Percentiles rank a stretch among this genome's conserved stretches.
Conservation (phyloP, 169 alveolate species). For the Plasmodium knowlesi region DNA sequence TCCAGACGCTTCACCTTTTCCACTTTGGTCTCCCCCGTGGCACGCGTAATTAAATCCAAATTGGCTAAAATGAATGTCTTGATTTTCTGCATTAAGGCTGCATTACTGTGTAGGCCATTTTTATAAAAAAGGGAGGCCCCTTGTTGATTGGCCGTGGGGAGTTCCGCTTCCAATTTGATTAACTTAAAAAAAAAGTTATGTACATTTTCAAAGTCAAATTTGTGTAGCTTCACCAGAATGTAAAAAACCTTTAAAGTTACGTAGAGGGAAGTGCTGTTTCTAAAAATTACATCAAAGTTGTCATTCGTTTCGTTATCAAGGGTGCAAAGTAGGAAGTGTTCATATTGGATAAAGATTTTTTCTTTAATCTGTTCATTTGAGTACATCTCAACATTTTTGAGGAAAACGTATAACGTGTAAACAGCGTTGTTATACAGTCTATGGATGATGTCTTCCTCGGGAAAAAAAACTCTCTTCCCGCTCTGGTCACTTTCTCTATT, state of each 20-base stretch:
- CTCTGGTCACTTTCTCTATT: neutral
- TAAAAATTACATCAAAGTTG: constrained; percentile 38
- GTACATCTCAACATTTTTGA: constrained; percentile 44
- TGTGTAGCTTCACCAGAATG: constrained; percentile 24
- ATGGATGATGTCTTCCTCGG: neutral
- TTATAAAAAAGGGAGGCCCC: constrained; percentile 7
- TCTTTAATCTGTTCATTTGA: constrained; percentile 42
- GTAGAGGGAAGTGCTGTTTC: constrained; percentile 17
- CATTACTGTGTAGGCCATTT: constrained; percentile 20
- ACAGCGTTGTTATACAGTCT: constrained; percentile 15
- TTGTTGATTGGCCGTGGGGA: constrained; percentile 7
- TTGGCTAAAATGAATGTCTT: constrained; percentile 39
- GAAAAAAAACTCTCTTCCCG: neutral
- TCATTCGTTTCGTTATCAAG: constrained; percentile 24
- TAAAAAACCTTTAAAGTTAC: constrained; percentile 47
- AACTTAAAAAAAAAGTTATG: constrained; percentile 60
- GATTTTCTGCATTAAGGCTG: constrained; percentile 18
- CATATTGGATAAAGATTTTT: constrained; percentile 22
- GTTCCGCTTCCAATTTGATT: neutral
- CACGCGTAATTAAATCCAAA: constrained; percentile 12
- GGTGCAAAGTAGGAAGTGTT: constrained; percentile 28
- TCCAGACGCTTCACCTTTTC: neutral
- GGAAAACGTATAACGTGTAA: neutral
- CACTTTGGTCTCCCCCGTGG: neutral
- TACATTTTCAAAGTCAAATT: constrained; percentile 29